Conservation (phyloP, 2,329 filamentous ascomycete genomes). For the Penicillium nordicum region DNA sequence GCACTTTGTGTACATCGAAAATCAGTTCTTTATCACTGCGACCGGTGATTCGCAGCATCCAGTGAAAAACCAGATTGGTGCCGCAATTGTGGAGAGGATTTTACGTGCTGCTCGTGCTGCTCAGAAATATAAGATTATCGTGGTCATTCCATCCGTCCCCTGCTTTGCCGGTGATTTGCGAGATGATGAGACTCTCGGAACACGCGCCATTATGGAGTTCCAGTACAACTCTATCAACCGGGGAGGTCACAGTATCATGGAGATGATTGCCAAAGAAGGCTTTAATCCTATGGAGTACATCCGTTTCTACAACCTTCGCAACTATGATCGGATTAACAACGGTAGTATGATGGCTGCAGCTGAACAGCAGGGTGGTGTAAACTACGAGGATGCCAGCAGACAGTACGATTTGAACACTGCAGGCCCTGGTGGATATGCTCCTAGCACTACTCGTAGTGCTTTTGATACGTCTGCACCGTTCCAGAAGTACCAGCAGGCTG, state of each 20-base stretch:
- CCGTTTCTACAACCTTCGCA: conserved; percentile 90
- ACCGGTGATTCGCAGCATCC: conserved; percentile 82
- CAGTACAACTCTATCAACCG: conserved; percentile 96
- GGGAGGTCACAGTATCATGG: conserved; percentile 87
- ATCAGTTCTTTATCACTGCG: conserved; percentile 97
- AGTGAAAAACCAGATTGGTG: conserved; percentile 86
- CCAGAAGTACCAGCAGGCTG: conserved; percentile 69
- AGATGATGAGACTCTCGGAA: conserved; percentile 78
- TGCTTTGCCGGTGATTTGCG: conserved; percentile 90
- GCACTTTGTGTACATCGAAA: conserved; percentile 96
- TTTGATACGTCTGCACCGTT: conserved; percentile 50
- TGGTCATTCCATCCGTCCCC: conserved; percentile 85
- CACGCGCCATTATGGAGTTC: conserved; percentile 95
- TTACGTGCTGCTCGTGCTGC: conserved; percentile 75
- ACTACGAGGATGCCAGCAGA: conserved; percentile 45
- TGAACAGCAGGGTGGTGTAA: conserved; percentile 43
- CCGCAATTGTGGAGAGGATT: conserved; percentile 85
- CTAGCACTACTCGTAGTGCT: conserved; percentile 30
- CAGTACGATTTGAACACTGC: conserved; percentile 47
- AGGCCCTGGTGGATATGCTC: conserved; percentile 43
- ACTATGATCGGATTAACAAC: conserved; percentile 81
- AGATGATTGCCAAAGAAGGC: conserved; percentile 68
- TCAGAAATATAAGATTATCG: conserved; percentile 85
- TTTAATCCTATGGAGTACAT: conserved; percentile 79
- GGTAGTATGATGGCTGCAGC: conserved; percentile 34